These are phyloP conservation scores for Daphne laureola DNA, from an alignment of 441 rosid genomes.

Conservation along the genomic window DNA sequence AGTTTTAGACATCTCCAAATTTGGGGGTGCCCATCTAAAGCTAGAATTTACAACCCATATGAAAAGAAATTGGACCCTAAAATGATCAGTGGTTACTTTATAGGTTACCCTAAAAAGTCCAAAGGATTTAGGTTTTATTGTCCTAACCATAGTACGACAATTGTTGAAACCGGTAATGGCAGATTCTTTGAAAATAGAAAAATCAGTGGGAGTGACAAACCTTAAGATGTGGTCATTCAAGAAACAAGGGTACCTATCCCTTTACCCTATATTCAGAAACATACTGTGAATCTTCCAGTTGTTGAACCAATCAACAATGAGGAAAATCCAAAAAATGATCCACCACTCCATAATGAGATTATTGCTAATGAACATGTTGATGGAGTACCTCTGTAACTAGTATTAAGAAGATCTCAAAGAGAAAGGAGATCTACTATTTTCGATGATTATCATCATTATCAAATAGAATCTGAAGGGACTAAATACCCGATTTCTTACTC, in stretches of 20 bases:
- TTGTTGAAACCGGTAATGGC: neutral
- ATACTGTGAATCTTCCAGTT: no score
- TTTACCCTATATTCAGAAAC: no score
- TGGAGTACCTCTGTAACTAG: no score
- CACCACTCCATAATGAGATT: no score
- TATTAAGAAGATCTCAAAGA: no score
- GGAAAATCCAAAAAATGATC: no score
- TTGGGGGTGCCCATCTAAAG: neutral
- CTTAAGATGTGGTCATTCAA: neutral
- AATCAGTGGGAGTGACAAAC: neutral
- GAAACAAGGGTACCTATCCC: neutral
- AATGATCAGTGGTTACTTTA: neutral
- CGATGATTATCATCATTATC: neutral
- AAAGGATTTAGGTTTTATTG: neutral
- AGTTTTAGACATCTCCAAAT: neutral
- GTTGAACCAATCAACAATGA: no score
- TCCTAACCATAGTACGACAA: neutral
- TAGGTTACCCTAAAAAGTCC: neutral
- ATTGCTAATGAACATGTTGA: no score
- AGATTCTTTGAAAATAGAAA: neutral
- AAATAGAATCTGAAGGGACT: no score
- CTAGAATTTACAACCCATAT: neutral
- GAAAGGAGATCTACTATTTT: neutral
- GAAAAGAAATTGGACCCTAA: neutral
- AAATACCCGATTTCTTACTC: neutral